Base-by-base conservation (phyloP, 192 early-diverging fungal genomes). In the Spizellomyces sp. region DNA sequence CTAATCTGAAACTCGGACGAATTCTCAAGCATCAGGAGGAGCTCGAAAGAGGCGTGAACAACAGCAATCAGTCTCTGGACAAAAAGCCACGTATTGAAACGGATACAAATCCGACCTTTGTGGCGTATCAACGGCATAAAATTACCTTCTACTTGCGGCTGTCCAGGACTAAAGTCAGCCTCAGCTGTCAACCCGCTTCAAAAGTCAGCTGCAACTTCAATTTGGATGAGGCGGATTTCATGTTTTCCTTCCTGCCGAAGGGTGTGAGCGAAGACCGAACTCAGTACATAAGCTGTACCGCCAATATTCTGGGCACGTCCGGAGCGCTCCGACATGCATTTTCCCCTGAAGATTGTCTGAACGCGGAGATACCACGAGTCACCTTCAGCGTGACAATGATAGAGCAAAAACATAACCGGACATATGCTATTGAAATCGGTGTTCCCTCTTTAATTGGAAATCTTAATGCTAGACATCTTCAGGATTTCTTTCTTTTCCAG, bases 321-420 rank as follows among this genome's bases (percentile, higher is more conserved):
- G 87, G 83, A 0, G 76, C 86, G 45, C 80, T 91, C 21, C 87
- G 87, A 4, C 92, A 93, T 66, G 75, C 83, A 15, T 93, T 91
- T 67, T 93, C 92, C n/a, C 90, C 90, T 14, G 86, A 90, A 71
- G 84, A 89, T 62, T 90, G 91, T 55, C 71, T 92, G 42, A 80
- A 75, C 43, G 81, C 83, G 19, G 83, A 81, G 67, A 78, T 90
- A 15, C 85, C 88, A 17, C 75, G 84, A n/a, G 79, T 93, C 42
- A 73, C 78, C 45, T 85, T 92, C 48, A 87, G 84, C 69, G 79
- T 79, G 8, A 86, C 87, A 21, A 74, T 91, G 5, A 83, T 84
- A 45, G 64, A 89, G 79, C 6, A 75, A 70, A 41, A 77, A 81
- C 22, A 76, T 67, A 47, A 83, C 69, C 9, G 79, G 50, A 62